phyloP scores from a whole-genome alignment of 129 eudicot species.

The Mikania micrantha region DNA sequence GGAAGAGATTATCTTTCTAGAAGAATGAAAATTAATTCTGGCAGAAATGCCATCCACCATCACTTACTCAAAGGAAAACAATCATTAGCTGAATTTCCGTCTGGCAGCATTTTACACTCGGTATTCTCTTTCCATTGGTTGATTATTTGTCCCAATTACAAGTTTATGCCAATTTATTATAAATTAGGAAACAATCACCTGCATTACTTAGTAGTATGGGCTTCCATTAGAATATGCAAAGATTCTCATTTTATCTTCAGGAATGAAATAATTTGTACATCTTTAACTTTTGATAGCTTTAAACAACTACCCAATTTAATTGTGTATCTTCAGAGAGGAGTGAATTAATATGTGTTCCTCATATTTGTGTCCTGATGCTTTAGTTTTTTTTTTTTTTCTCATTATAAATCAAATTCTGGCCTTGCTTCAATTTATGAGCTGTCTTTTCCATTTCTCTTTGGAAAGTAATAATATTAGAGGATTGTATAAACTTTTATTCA shows the following conservation, averaged over 20 bases:
- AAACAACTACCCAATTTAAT: not conserved
- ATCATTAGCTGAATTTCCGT: constrained; percentile 89
- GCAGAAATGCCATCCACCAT: constrained; percentile 25
- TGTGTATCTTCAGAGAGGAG: not conserved
- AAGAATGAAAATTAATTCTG: constrained; percentile 26
- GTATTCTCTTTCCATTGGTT: constrained; percentile 35
- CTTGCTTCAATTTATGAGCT: not conserved
- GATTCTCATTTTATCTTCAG: not conserved
- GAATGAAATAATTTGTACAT: not conserved
- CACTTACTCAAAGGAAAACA: constrained; percentile 61
- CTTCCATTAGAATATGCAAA: not conserved
- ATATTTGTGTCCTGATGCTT: no score
- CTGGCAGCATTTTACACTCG: constrained; percentile 77
- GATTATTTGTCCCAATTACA: not conserved
- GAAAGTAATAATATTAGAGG: not conserved
- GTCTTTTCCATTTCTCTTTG: not conserved
- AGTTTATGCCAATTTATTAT: not conserved
- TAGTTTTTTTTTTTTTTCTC: no score
- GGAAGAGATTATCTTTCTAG: constrained; percentile 39
- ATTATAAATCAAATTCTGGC: no score
- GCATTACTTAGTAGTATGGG: constrained; percentile 1
- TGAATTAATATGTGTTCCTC: not conserved
- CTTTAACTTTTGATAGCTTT: not conserved
- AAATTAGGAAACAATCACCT: not conserved
- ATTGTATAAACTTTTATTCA: not conserved